These are phyloP conservation scores for Allantophomopsis lycopodina DNA, from an alignment of 2,329 filamentous ascomycete species.

Conservation along the genomic window DNA sequence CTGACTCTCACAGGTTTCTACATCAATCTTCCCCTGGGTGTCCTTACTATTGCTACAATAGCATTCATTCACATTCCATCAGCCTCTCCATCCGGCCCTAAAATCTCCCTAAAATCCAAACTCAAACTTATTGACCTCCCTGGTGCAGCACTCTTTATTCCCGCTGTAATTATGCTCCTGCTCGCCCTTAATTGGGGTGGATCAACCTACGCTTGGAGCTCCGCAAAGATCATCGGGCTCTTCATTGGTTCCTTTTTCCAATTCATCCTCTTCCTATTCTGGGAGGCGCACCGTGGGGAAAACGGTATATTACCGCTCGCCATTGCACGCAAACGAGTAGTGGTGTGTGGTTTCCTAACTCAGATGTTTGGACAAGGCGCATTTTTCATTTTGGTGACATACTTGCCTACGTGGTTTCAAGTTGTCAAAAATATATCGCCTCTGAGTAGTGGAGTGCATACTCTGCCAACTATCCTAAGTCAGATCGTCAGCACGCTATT, in stretches of 20 bases:
- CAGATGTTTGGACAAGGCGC: too few species aligned
- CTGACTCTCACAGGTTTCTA: conserved; percentile 11
- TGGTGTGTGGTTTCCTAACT: too few species aligned
- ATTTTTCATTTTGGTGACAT: neutral
- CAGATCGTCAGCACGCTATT: conserved; percentile 6
- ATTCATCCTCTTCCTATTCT: conserved; percentile 10
- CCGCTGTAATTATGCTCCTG: conserved; percentile 16
- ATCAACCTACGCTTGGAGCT: conserved; percentile 16
- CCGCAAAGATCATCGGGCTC: conserved; percentile 11
- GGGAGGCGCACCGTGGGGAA: conserved; percentile 12
- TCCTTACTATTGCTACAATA: conserved; percentile 14
- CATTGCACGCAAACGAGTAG: conserved; percentile 6
- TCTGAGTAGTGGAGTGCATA: conserved; percentile 12
- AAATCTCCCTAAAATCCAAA: too few species aligned
- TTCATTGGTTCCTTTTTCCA: conserved; percentile 9
- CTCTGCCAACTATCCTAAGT: conserved; percentile 9
- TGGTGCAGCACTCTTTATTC: conserved; percentile 19
- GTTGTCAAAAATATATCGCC: conserved; percentile 11
- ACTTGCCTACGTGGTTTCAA: conserved; percentile 18
- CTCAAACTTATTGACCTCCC: conserved; percentile 16
- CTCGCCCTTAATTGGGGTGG: conserved; percentile 21
- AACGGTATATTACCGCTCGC: conserved; percentile 12
- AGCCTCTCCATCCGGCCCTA: too few species aligned
- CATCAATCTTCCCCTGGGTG: conserved; percentile 25
- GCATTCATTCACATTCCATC: conserved; percentile 20